A percentile compares a stretch with the other conserved stretches of the same genome.
Evolutionary conservation across 495 filamentous ascomycete genomes (phyloP).

Genomic region (Lophiostoma macrostomum): DNA sequence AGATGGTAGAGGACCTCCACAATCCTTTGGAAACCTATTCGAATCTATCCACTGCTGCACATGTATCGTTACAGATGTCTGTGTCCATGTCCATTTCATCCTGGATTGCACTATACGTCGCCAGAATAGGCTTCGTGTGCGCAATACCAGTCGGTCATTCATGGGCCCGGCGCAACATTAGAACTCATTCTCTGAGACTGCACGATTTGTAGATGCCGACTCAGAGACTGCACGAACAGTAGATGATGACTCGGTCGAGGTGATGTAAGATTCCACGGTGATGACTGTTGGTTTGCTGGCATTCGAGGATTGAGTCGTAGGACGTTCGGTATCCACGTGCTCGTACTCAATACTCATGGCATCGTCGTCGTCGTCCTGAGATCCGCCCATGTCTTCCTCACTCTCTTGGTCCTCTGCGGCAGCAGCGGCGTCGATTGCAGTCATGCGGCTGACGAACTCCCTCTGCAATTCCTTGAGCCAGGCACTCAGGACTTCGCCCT

Average conservation of each 20-base stretch:
- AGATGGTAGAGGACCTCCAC: too few species aligned
- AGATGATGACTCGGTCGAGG: not conserved
- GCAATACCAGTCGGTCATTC: too few species aligned
- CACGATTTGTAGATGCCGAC: not conserved
- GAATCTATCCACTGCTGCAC: too few species aligned
- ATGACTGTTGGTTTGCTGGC: conserved; percentile 18
- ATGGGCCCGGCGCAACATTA: too few species aligned
- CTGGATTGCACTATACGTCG: too few species aligned
- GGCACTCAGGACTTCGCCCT: conserved; percentile 55
- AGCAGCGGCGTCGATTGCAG: conserved; percentile 50
- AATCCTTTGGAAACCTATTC: too few species aligned
- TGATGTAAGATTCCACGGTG: conserved; percentile 3
- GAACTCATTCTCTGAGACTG: conserved; percentile 5
- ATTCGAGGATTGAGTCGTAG: not conserved
- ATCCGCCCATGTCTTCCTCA: conserved; percentile 3
- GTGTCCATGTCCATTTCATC: too few species aligned
- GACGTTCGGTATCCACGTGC: conserved; percentile 1
- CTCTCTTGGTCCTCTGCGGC: conserved; percentile 19
- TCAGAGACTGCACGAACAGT: not conserved
- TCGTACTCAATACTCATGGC: not conserved
- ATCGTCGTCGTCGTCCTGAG: conserved; percentile 1
- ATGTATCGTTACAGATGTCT: too few species aligned
- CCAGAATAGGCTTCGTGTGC: too few species aligned
- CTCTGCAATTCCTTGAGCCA: conserved; percentile 71
- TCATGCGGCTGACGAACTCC: conserved; percentile 74